Evolutionary conservation across 1,284 basidiomycete species (phyloP).

Genomic region (Coniferiporia sulphurascens): DNA sequence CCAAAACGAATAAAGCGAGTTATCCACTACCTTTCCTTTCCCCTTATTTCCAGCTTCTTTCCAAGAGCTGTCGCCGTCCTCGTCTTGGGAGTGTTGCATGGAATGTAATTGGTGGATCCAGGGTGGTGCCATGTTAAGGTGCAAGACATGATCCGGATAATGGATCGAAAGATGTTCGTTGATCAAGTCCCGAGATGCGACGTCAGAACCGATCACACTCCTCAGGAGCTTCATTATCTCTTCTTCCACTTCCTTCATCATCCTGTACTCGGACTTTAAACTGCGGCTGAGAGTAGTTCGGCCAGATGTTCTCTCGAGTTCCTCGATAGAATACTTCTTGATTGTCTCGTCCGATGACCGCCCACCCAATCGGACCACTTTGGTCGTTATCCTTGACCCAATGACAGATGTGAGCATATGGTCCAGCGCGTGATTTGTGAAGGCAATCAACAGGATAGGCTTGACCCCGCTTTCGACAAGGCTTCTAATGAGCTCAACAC

Average conservation of each 20-base stretch:
- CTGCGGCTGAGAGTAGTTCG: slow-evolving; percentile 37
- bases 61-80: not conserved
- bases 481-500: slow-evolving; percentile 59
- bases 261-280: slow-evolving; percentile 30
- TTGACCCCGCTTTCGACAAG: slow-evolving; percentile 46
- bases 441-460: slow-evolving; percentile 65
- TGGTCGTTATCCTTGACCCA: slow-evolving; percentile 53
- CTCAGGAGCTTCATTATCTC: slow-evolving; percentile 44
- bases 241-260: slow-evolving; percentile 41
- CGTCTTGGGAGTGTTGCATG: not conserved
- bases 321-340: slow-evolving; percentile 51
- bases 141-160: slow-evolving; percentile 1
- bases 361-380: slow-evolving; percentile 61
- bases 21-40: slow-evolving; percentile 26
- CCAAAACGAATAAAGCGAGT: slow-evolving; percentile 47
- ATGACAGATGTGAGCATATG: slow-evolving; percentile 60
- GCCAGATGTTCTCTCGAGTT: slow-evolving; percentile 41
- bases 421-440: slow-evolving; percentile 74
- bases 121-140: not conserved
- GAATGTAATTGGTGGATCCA: slow-evolving; percentile 1
- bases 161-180: not conserved
- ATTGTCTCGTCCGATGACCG: slow-evolving; percentile 57
- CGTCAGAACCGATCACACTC: slow-evolving; percentile 31
- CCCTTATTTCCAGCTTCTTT: slow-evolving; percentile 9
- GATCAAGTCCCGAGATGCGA: not conserved